Percentiles rank a stretch among this genome's conserved stretches.
Conservation (phyloP, 768 basidiomycete species). For the Tylopilus plumbeoviolaceoides region DNA sequence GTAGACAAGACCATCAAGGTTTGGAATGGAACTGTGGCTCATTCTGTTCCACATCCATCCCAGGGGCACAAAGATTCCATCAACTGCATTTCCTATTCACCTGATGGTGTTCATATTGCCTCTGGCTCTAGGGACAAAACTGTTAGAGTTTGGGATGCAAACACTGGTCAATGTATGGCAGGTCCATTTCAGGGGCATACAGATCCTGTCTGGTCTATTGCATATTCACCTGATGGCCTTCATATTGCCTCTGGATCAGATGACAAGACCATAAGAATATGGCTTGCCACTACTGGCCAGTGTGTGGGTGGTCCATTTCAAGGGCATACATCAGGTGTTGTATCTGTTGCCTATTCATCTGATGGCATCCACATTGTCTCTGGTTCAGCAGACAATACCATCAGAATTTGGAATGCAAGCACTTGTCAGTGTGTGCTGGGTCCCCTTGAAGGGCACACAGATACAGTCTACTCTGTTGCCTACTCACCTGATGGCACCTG, state of each 20-base stretch:
- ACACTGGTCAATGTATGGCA: constrained; percentile 9
- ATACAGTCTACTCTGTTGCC: background rate
- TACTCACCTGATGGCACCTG: background rate
- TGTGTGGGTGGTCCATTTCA: background rate
- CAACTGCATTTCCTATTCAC: background rate
- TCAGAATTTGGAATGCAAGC: background rate
- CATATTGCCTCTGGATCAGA: background rate
- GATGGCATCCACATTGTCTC: constrained; percentile 1
- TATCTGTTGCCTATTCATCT: constrained; percentile 1
- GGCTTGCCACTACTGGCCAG: background rate
- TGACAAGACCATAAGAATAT: background rate
- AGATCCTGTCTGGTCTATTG: background rate
- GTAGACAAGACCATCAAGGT: background rate
- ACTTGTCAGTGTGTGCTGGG: background rate
- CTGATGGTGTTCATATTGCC: background rate
- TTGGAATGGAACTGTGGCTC: background rate
- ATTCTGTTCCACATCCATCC: background rate
- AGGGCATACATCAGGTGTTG: background rate
- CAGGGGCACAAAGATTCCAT: background rate
- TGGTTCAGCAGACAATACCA: background rate
- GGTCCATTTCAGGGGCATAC: constrained; percentile 13
- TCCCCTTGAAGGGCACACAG: background rate
- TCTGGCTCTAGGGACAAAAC: background rate
- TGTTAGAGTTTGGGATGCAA: background rate
- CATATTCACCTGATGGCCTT: background rate